Conservation (phyloP, 2,329 filamentous ascomycete species). For the Colletotrichum somersetense region DNA sequence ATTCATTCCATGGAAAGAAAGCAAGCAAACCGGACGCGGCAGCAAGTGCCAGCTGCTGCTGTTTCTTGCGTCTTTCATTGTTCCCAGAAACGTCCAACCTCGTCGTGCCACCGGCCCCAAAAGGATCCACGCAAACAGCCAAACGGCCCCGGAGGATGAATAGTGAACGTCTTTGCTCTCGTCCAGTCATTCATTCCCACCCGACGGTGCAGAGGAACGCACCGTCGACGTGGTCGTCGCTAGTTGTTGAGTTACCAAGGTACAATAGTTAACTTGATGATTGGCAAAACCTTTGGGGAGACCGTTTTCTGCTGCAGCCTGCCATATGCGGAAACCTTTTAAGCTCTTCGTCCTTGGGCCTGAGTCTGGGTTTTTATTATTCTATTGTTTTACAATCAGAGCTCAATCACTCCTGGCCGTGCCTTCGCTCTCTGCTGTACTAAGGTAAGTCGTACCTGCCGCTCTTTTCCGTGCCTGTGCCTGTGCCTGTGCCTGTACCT, state of each 20-base stretch:
- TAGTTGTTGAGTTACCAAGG: background rate
- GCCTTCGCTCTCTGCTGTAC: constrained; percentile 8
- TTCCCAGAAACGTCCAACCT: constrained; percentile 26
- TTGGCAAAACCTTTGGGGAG: background rate
- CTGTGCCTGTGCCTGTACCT: constrained; percentile 8
- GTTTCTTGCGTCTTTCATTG: constrained; percentile 15
- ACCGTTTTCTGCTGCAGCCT: background rate
- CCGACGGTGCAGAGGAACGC: constrained; percentile 10
- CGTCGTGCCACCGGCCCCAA: constrained; percentile 29
- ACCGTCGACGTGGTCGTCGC: constrained; percentile 7
- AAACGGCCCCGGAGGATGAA: constrained; percentile 3
- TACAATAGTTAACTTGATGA: background rate
- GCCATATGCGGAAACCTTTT: no score
- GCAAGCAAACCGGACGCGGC: no score
- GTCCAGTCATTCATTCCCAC: constrained; percentile 10
- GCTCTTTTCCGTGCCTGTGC: constrained; percentile 10
- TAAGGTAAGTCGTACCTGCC: background rate
- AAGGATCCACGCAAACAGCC: constrained; percentile 5
- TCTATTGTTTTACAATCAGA: background rate
- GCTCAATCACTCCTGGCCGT: background rate
- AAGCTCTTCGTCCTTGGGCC: background rate
- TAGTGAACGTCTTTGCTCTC: constrained; percentile 1
- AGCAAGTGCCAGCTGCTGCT: constrained; percentile 21
- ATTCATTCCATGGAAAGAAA: background rate
- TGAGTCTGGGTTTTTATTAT: background rate